These are phyloP conservation scores for Agarophyton chilense DNA, from an alignment of 23 red algal species.

Conservation along the genomic window DNA sequence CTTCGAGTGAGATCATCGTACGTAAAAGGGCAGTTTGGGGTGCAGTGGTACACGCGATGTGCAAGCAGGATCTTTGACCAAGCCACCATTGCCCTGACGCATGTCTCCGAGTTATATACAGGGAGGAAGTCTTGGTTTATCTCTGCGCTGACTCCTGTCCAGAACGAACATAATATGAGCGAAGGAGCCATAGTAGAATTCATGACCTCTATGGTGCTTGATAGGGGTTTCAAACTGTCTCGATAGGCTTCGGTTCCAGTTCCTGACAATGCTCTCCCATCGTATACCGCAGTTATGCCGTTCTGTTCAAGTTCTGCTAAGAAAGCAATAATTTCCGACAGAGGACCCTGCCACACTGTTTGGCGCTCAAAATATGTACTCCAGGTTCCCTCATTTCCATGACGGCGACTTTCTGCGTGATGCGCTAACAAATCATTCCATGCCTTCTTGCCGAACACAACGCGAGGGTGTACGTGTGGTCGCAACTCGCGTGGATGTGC, in stretches of 20 bases:
- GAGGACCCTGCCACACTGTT: neutral
- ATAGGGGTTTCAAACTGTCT: neutral
- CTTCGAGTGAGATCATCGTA: neutral
- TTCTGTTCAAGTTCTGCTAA: conserved; percentile 20
- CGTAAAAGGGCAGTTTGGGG: conserved; percentile 27
- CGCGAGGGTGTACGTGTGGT: conserved; percentile 35
- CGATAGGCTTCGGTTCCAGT: conserved; percentile 4
- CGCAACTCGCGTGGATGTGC: conserved; percentile 8
- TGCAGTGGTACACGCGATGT: conserved; percentile 59
- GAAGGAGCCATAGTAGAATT: conserved; percentile 9
- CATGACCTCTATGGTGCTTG: conserved; percentile 13
- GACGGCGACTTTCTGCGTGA: neutral
- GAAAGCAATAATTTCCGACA: conserved; percentile 1
- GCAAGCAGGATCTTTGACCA: conserved; percentile 57
- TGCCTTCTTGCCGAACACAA: conserved; percentile 7
- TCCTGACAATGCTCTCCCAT: neutral
- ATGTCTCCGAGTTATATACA: conserved; percentile 5
- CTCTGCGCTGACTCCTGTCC: conserved; percentile 14
- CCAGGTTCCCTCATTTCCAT: conserved; percentile 17
- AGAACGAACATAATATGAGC: conserved; percentile 53
- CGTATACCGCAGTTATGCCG: conserved; percentile 5
- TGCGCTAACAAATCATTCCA: conserved; percentile 29
- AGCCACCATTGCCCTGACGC: conserved; percentile 24
- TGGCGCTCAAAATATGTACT: conserved; percentile 24
- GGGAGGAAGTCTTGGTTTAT: conserved; percentile 13